Base-by-base conservation (phyloP, 176 grass and related monocot species). In the Aegilops umbellulata region DNA sequence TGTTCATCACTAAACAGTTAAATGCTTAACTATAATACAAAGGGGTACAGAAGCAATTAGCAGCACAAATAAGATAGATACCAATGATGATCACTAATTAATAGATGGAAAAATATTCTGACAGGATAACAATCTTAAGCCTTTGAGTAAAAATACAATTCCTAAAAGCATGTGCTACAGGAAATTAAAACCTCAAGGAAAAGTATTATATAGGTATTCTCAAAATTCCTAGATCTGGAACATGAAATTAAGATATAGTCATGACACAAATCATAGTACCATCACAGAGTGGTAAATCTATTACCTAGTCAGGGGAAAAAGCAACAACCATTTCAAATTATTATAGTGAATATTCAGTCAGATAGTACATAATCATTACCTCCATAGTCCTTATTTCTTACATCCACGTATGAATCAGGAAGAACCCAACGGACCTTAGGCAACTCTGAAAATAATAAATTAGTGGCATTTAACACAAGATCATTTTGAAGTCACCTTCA, bases 331-430 rank as follows among this genome's bases (percentile, higher is more conserved):
- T 30, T 41, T 30, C 6, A 35, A 82, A 55, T 26, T 44, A n/a
- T 25, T 46, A 9, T 30, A 76, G 17, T 17, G 17, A 58, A 14
- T 34, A 29, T 62, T 81, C 6, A 84, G 4, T 70, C 26, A 19
- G 11, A 86, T 53, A 78, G 46, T 13, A 73, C 20, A 41, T 24
- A 17, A 5, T 38, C 23, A 35, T 86, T 90, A 98, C 93, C 95
- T 90, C 95, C 93, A 79, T 95, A 95, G 27, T 95, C 91, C 86
- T 98, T 98, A 46, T 95, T 94, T 83, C 30, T 94, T 0, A 91
- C 91, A 88, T 98, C 86, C 86, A 92, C 36, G 58, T 94, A 98
- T 5, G 95, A 98, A 90, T 95, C 95, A 57, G 95, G 93, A 26
- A 98, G 89, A 87, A 98, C 93, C 95, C 93, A 98, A 24, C 86